Percentiles rank a stretch among this genome's conserved stretches.
Conservation (phyloP, 768 basidiomycete species). For the Trametes elegans region DNA sequence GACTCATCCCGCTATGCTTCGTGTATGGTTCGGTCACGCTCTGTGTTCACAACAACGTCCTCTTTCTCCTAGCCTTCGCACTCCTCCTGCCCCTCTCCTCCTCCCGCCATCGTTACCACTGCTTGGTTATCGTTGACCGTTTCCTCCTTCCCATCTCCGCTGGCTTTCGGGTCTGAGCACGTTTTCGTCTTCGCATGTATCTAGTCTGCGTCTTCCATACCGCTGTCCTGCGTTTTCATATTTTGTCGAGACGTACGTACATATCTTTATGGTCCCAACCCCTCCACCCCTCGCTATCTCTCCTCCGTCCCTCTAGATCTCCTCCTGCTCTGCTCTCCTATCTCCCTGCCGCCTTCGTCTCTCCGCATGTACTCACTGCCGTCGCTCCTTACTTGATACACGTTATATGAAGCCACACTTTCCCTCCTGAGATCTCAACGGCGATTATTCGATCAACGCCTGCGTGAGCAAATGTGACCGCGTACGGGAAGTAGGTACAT, state of each 20-base stretch:
- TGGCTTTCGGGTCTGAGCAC: not conserved
- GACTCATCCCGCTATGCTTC: not conserved
- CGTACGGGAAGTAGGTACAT: no score
- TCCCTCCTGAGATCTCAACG: no score
- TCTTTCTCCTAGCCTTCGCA: not conserved
- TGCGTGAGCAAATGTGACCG: no score
- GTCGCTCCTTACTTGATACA: not conserved
- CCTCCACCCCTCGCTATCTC: not conserved
- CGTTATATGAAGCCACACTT: no score
- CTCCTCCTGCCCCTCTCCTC: not conserved
- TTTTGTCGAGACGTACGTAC: constrained; percentile 2
- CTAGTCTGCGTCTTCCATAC: not conserved
- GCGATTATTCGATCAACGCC: no score
- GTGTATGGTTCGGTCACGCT: not conserved
- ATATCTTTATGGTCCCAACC: not conserved
- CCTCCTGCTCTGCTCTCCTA: not conserved
- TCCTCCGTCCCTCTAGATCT: not conserved
- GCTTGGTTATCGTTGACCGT: not conserved
- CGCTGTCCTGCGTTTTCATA: not conserved
- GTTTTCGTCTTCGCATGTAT: not conserved
- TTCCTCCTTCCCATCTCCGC: not conserved
- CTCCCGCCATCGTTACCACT: not conserved
- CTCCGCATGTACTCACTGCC: not conserved
- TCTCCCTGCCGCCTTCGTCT: not conserved
- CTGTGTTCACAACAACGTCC: not conserved